phyloP scores from a whole-genome alignment of 2,329 filamentous ascomycete genomes.

The Pseudomassariella vexata region DNA sequence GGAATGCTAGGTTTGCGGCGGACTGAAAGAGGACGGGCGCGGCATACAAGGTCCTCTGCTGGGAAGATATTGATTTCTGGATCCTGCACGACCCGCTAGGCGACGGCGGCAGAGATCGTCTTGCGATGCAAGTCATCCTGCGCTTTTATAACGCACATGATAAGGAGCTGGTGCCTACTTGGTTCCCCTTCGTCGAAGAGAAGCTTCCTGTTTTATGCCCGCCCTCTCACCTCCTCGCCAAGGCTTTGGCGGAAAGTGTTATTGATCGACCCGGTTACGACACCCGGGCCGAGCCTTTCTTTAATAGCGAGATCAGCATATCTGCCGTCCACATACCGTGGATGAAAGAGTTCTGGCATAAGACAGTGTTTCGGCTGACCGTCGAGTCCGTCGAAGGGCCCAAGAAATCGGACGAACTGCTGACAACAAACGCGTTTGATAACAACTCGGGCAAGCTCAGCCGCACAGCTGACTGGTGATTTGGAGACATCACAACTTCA shows the following conservation, averaged over 20 bases:
- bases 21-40: too few relatives aligned
- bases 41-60: too few relatives aligned
- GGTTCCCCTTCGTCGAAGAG: constrained; percentile 6
- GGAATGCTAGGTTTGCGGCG: too few relatives aligned
- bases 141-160: constrained; percentile 3
- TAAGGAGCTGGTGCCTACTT: constrained; percentile 1
- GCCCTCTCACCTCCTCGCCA: constrained; percentile 2
- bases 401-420: background rate
- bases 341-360: constrained; percentile 8
- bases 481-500: too few relatives aligned
- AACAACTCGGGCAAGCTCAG: background rate
- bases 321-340: constrained; percentile 2
- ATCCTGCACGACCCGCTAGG: too few relatives aligned
- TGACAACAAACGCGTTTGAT: background rate
- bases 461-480: background rate
- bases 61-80: too few relatives aligned
- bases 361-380: constrained; percentile 4
- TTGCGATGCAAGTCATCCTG: too few relatives aligned
- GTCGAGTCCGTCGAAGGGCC: constrained; percentile 2
- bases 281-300: constrained; percentile 5
- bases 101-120: too few relatives aligned
- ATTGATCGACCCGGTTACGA: constrained; percentile 2
- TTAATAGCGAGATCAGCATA: constrained; percentile 6
- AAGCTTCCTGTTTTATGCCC: constrained; percentile 5
- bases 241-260: constrained; percentile 3